A percentile compares a stretch with the other conserved stretches of the same genome.
phyloP scores from a whole-genome alignment of 306 rosid species.

The Albizia julibrissin region DNA sequence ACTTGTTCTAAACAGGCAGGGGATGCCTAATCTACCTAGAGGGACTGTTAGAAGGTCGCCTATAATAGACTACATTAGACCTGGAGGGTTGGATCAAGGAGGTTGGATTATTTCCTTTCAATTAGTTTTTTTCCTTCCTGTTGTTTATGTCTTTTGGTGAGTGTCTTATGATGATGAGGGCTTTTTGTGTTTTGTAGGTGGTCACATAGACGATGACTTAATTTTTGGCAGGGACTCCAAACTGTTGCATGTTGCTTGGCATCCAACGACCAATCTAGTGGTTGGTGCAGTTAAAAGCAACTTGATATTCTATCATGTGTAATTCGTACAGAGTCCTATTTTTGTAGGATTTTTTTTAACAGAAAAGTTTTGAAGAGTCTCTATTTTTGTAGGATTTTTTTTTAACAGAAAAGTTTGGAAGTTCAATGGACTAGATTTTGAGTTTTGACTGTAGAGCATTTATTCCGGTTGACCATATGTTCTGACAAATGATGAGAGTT shows the following conservation, averaged over 20 bases:
- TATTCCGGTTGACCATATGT: not conserved
- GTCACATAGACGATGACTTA: constrained; percentile 36
- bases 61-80: constrained; percentile 53
- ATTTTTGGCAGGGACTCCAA: constrained; percentile 23
- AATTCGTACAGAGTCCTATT: constrained; percentile 6
- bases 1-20: not conserved
- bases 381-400: not conserved
- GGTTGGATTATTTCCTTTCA: too few relatives aligned
- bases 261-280: not conserved
- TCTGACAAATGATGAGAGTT: not conserved
- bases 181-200: too few relatives aligned
- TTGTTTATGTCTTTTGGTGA: not conserved
- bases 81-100: constrained; percentile 41
- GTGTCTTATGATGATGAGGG: too few relatives aligned
- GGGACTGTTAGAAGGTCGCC: constrained; percentile 55
- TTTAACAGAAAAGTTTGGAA: too few relatives aligned
- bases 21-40: constrained; percentile 42
- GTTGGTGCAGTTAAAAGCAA: constrained; percentile 42
- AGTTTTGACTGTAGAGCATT: not conserved
- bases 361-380: not conserved
- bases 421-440: too few relatives aligned
- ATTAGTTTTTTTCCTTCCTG: too few relatives aligned
- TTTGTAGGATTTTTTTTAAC: not conserved
- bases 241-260: not conserved
- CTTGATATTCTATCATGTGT: constrained; percentile 56